Conservation (phyloP, 257 asterid genomes). For the Anisodus tanguticus region DNA sequence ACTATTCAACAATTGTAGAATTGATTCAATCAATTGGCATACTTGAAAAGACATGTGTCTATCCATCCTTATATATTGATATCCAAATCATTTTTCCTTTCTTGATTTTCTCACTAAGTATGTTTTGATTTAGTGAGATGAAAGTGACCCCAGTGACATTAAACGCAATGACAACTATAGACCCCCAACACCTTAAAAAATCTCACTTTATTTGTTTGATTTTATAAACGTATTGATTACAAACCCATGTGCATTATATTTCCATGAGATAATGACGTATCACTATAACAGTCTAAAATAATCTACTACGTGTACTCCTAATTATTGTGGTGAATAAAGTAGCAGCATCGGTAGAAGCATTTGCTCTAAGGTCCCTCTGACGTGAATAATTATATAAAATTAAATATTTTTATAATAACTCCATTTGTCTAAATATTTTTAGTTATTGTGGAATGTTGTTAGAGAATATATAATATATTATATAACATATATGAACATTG, state of each 20-base stretch:
- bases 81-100: slow-evolving; percentile 25
- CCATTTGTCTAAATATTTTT: too few relatives aligned
- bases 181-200: slow-evolving; percentile 19
- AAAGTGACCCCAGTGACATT: neutral
- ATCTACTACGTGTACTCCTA: slow-evolving; percentile 28
- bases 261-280: slow-evolving; percentile 51
- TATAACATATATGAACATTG: neutral
- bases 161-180: slow-evolving; percentile 16
- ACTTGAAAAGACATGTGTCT: slow-evolving; percentile 20
- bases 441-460: too few relatives aligned
- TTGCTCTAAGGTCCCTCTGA: slow-evolving; percentile 9
- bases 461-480: too few relatives aligned
- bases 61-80: neutral
- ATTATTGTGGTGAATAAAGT: slow-evolving; percentile 25
- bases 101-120: slow-evolving; percentile 20
- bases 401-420: too few relatives aligned
- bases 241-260: slow-evolving; percentile 56
- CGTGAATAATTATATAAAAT: neutral
- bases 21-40: slow-evolving; percentile 16
- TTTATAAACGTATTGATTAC: slow-evolving; percentile 36
- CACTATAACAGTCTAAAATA: slow-evolving; percentile 36
- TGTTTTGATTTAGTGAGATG: neutral
- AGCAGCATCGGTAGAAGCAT: neutral
- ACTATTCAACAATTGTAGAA: neutral
- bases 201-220: slow-evolving; percentile 27